These are phyloP conservation scores for Erysimum cheiranthoides DNA, from an alignment of 345 rosid genomes.

Conservation along the genomic window DNA sequence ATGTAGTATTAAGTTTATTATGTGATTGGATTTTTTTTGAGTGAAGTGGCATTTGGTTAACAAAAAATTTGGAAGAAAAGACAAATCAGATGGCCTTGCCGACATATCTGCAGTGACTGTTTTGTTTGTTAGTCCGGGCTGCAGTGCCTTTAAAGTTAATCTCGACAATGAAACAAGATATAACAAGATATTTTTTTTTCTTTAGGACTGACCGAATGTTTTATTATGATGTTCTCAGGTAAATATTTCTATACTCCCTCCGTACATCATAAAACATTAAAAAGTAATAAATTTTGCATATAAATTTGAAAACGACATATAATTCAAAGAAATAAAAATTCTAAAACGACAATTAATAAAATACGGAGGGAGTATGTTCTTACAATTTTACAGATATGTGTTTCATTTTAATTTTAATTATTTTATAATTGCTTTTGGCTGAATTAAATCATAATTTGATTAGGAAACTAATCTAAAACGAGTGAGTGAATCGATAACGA, in stretches of 20 bases:
- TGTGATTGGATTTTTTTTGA: not conserved
- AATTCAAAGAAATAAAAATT: no score
- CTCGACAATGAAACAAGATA: not conserved
- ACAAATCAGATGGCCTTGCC: conserved; percentile 2
- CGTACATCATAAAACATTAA: no score
- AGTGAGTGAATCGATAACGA: not conserved
- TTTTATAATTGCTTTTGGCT: no score
- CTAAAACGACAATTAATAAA: no score
- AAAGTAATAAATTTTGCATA: no score
- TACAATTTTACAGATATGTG: no score
- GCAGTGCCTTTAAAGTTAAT: not conserved
- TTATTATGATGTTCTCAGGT: not conserved
- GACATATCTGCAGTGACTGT: conserved; percentile 11
- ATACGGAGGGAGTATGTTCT: no score
- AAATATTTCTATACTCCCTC: not conserved
- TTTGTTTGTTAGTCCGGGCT: not conserved
- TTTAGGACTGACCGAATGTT: not conserved
- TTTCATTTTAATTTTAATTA: no score
- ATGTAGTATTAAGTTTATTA: not conserved
- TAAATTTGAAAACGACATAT: no score
- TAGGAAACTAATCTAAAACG: not conserved
- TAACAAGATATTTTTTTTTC: no score
- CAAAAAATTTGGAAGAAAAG: conserved; percentile 7
- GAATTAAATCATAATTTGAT: not conserved
- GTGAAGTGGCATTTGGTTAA: not conserved